A percentile compares a stretch with the other conserved stretches of the same genome.
Conservation (phyloP, 371 early-diverging fungal species). For the Umbelopsis sp. region DNA sequence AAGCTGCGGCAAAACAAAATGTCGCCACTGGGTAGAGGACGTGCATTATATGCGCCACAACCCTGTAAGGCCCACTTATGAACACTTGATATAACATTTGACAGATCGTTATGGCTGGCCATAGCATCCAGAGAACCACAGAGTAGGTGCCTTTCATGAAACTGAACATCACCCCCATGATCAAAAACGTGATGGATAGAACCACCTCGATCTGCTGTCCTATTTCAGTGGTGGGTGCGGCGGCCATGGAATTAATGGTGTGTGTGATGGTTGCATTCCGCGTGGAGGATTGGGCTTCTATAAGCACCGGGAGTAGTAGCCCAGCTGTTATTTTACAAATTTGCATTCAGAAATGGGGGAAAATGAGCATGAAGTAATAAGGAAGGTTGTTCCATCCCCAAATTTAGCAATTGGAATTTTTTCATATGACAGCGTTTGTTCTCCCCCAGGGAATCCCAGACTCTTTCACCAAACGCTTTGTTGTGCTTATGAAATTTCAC, state of each 20-base stretch:
- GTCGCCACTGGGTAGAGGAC: conserved; percentile 32
- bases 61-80: not conserved
- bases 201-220: conserved; percentile 5
- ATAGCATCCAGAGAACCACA: conserved; percentile 5
- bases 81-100: not conserved
- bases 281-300: not conserved
- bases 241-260: not conserved
- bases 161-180: not conserved
- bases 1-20: conserved; percentile 34
- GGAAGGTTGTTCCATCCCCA: not conserved
- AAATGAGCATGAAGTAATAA: not conserved
- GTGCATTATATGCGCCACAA: conserved; percentile 13
- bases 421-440: conserved; percentile 6
- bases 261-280: not conserved
- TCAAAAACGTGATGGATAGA: not conserved
- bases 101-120: not conserved
- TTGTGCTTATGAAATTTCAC: too few relatives aligned
- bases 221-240: not conserved
- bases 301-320: not conserved
- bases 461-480: too few relatives aligned
- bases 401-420: not conserved
- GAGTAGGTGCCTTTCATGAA: not conserved
- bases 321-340: not conserved
- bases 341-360: not conserved
- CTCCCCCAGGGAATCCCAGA: too few relatives aligned